These are phyloP conservation scores for Leptographium radiaticola DNA, from an alignment of 2,329 filamentous ascomycete genomes.

Conservation along the genomic window DNA sequence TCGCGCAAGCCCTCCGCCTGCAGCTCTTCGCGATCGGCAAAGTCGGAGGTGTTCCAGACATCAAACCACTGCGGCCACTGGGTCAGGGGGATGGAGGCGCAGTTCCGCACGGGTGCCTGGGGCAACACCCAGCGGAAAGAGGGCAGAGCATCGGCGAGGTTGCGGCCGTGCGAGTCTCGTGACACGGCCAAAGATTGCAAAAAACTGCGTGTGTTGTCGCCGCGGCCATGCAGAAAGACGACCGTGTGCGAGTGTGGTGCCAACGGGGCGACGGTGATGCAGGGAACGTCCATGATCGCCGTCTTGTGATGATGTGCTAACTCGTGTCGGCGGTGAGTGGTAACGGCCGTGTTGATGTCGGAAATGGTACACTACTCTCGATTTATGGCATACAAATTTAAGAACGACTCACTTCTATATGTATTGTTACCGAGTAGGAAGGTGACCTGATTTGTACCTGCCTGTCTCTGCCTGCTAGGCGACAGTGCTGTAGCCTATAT, in stretches of 20 bases:
- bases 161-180: conserved; percentile 16
- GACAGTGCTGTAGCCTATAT: too few relatives aligned
- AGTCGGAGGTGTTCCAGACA: conserved; percentile 21
- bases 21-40: conserved; percentile 26
- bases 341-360: too few relatives aligned
- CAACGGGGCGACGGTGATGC: neutral
- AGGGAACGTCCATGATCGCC: neutral
- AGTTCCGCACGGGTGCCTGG: conserved; percentile 19
- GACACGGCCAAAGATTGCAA: conserved; percentile 17
- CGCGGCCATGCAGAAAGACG: conserved; percentile 31
- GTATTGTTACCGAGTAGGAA: too few relatives aligned
- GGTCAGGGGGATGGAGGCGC: conserved; percentile 17
- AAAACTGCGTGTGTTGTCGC: conserved; percentile 22
- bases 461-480: too few relatives aligned
- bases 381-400: too few relatives aligned
- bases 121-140: conserved; percentile 37
- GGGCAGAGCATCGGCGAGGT: conserved; percentile 27
- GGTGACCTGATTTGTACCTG: too few relatives aligned
- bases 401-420: too few relatives aligned
- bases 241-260: conserved; percentile 25
- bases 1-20: conserved; percentile 27
- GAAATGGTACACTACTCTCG: too few relatives aligned
- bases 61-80: conserved; percentile 30
- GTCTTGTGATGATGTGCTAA: too few relatives aligned
- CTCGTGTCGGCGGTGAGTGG: too few relatives aligned